Base-by-base conservation (phyloP, 495 filamentous ascomycete genomes). In the Staphylotrichum longicolle region DNA sequence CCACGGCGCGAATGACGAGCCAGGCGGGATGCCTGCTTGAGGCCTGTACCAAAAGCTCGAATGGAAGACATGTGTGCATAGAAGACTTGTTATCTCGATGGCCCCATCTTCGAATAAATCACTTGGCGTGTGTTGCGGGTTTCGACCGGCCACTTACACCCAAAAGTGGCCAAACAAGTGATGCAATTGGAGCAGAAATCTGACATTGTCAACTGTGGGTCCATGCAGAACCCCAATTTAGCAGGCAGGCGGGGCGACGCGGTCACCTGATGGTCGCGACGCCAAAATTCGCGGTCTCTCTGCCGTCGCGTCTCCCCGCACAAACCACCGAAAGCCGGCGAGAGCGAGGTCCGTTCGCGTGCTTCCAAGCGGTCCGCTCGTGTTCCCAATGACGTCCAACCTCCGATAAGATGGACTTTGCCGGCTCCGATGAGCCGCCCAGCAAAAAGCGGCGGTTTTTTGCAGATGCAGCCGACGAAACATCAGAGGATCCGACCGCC, bases 391-490 rank as follows among this genome's bases (percentile, higher is more conserved):
- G 30, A 60, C 62, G 51, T 51, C 65, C 47, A 57, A 56, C 33
- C 27, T 30, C 6, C 41, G 52, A 62, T 61, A 74, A 35, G 3
- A 90, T 89, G 87, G 81, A 75, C 63, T 77, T 76, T 61, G 68
- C 77, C 60, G 77, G 83, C 40, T 73, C 79, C 3, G 78, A 84
- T 55, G 83, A 86, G 49, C 82, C 85, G 27, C 91, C 91, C 4
- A 74, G 73, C 44, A 96, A 96, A 78, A 92, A 87, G 74, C 80
- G 87, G 58, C 86, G 92, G 33, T 95, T 95, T 73, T 92, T 95
- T 68, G 77, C 79, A 4, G 88, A 94, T 12, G 74, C 83, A 47
- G 68, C 76, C 7, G 67, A 74, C n/a, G 62, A 74, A 11, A 40
- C 60, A 54, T 30, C 27, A 12, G 58, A 37, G 2, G 52, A 27